Percentiles rank a stretch among this genome's conserved stretches.
Conservation (phyloP, 805 yeast species). For the Sugiyamaella lignohabitans region DNA sequence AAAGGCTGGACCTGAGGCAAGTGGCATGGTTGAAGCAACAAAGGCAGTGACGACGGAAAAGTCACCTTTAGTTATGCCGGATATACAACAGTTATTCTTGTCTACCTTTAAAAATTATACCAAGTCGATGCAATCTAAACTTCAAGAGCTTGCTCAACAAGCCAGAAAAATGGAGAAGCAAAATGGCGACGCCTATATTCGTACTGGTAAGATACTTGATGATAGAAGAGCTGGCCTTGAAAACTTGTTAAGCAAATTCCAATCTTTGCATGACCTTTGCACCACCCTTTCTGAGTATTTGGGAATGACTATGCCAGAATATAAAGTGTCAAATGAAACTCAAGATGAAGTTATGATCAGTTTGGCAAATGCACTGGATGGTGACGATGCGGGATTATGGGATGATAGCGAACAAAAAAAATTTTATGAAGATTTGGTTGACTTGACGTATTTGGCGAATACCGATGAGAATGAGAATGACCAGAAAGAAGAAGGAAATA, state of each 20-base stretch:
- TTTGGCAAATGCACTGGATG: constrained; percentile 11
- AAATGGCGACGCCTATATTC: constrained; percentile 51
- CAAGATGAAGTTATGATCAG: constrained; percentile 24
- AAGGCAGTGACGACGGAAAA: background rate
- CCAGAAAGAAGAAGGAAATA: constrained; percentile 6
- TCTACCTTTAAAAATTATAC: constrained; percentile 43
- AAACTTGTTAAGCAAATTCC: constrained; percentile 23
- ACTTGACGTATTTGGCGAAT: constrained; percentile 39
- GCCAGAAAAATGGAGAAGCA: constrained; percentile 34
- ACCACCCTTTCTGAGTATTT: constrained; percentile 41
- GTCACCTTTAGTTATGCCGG: constrained; percentile 14
- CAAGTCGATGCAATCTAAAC: constrained; percentile 39
- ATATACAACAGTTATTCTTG: constrained; percentile 23
- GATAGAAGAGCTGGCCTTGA: constrained; percentile 27
- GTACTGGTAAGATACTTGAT: constrained; percentile 56
- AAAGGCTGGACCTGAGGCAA: background rate
- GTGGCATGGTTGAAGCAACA: constrained; percentile 30
- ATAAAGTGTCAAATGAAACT: constrained; percentile 25
- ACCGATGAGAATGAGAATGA: constrained; percentile 19
- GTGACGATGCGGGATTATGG: constrained; percentile 41
- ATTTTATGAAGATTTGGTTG: constrained; percentile 67
- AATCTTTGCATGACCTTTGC: constrained; percentile 40
- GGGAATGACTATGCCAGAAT: constrained; percentile 34
- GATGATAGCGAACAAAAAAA: constrained; percentile 55
- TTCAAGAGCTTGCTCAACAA: constrained; percentile 35